A percentile compares a stretch with the other conserved stretches of the same genome.
phyloP scores from a whole-genome alignment of 495 filamentous ascomycete species.

The Aspergillus olivimuriae region DNA sequence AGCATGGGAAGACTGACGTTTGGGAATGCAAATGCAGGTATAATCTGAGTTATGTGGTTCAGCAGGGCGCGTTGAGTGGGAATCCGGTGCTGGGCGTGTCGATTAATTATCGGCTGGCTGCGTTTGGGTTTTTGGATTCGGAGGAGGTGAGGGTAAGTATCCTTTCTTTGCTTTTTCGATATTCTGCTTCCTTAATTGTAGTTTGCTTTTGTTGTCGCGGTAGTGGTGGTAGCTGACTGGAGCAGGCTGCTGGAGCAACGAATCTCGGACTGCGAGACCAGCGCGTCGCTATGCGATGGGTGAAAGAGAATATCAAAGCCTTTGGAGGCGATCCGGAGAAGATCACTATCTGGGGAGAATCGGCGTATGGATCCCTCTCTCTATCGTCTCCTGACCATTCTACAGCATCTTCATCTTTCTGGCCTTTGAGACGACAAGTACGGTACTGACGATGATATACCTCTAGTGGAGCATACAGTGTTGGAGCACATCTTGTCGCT shows the following conservation, averaged over 20 bases:
- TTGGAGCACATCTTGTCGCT: constrained; percentile 30
- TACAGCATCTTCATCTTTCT: too few species aligned
- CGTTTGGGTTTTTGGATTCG: constrained; percentile 64
- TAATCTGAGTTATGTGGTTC: constrained; percentile 33
- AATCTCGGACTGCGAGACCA: constrained; percentile 48
- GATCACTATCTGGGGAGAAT: constrained; percentile 69
- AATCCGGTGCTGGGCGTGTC: constrained; percentile 65
- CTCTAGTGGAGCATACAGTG: constrained; percentile 31
- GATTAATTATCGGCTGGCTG: constrained; percentile 69
- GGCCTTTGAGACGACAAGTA: too few species aligned
- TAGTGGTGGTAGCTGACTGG: background rate
- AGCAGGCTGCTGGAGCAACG: constrained; percentile 37
- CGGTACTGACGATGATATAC: background rate
- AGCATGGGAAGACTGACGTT: background rate
- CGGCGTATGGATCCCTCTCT: constrained; percentile 40
- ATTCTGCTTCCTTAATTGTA: background rate
- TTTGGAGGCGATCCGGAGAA: constrained; percentile 52
- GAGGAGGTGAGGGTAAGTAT: constrained; percentile 31
- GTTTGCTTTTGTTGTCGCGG: too few species aligned
- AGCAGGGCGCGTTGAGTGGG: constrained; percentile 28
- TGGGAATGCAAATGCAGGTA: constrained; percentile 16
- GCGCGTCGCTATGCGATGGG: constrained; percentile 42
- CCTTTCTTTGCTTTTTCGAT: background rate
- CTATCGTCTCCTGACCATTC: background rate
- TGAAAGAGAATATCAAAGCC: constrained; percentile 42